Evolutionary conservation across 805 yeast species (phyloP).

Genomic region (Starmera pachycereana): DNA sequence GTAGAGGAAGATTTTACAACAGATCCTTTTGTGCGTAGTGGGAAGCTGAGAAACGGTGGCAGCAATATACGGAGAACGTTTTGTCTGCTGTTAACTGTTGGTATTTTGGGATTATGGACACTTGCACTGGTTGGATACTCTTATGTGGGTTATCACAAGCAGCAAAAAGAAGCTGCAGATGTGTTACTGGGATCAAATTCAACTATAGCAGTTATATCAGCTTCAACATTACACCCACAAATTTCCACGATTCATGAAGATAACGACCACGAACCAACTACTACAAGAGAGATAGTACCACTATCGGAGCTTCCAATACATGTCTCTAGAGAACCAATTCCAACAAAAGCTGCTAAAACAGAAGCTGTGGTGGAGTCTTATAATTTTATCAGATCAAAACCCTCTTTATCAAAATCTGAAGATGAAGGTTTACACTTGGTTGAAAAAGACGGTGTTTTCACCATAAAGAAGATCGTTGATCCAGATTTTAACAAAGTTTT

Average conservation of each 20-base stretch:
- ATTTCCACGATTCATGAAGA: too few relatives aligned
- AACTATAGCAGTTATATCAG: background rate
- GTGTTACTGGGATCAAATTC: background rate
- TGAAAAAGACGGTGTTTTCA: constrained; percentile 9
- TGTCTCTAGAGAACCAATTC: constrained; percentile 5
- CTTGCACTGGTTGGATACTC: background rate
- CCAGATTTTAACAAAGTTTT: constrained; percentile 8
- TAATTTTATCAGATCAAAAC: constrained; percentile 18
- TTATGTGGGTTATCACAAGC: background rate
- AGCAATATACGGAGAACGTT: background rate
- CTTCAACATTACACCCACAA: too few relatives aligned
- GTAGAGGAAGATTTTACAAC: constrained; percentile 2
- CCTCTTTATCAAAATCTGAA: constrained; percentile 12
- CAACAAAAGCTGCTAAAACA: constrained; percentile 1
- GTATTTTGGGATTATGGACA: background rate
- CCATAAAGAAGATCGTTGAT: constrained; percentile 24
- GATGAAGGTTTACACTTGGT: constrained; percentile 37
- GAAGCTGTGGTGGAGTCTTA: constrained; percentile 7
- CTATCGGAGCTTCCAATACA: constrained; percentile 4
- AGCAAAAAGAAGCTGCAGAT: background rate
- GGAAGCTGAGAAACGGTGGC: background rate
- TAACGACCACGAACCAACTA: background rate
- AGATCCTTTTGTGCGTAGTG: background rate
- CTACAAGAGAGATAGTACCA: background rate
- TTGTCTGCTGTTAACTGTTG: background rate